Conservation (phyloP, 2,329 filamentous ascomycete species). For the Sphaerostilbella broomeana region DNA sequence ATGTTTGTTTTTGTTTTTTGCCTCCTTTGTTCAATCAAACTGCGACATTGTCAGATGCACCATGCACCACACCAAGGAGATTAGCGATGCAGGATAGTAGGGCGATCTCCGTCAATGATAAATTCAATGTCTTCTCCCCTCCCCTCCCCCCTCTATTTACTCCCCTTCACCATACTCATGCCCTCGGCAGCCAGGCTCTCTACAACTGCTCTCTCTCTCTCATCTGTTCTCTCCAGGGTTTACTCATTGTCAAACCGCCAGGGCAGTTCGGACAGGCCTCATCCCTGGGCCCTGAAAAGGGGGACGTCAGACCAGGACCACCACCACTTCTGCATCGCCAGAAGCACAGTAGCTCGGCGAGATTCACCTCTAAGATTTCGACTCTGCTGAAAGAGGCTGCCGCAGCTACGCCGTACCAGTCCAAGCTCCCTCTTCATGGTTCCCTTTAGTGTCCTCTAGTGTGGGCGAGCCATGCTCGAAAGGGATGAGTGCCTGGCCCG, state of each 20-base stretch:
- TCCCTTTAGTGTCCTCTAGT: constrained; percentile 12
- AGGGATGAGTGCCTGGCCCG: no score
- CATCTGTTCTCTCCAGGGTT: no score
- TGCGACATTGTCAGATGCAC: no score
- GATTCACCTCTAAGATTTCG: no score
- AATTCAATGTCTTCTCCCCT: constrained; percentile 1
- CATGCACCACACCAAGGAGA: no score
- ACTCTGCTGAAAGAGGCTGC: constrained; percentile 1
- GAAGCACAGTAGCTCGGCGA: no score
- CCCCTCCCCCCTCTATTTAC: not conserved
- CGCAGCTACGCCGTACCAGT: constrained; percentile 6
- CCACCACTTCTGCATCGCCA: no score
- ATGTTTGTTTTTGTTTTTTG: no score
- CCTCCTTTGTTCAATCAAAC: no score
- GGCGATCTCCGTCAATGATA: no score
- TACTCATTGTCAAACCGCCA: not conserved
- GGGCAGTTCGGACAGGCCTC: not conserved
- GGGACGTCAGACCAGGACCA: constrained; percentile 2
- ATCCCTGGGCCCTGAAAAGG: constrained; percentile 6
- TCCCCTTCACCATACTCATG: not conserved
- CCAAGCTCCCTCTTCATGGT: constrained; percentile 7
- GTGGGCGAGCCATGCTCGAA: not conserved
- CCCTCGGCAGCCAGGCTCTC: no score
- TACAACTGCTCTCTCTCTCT: not conserved
- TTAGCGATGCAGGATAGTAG: no score